Base-by-base conservation (phyloP, 176 grass and related monocot species). In the Tillandsia fasciculata region DNA sequence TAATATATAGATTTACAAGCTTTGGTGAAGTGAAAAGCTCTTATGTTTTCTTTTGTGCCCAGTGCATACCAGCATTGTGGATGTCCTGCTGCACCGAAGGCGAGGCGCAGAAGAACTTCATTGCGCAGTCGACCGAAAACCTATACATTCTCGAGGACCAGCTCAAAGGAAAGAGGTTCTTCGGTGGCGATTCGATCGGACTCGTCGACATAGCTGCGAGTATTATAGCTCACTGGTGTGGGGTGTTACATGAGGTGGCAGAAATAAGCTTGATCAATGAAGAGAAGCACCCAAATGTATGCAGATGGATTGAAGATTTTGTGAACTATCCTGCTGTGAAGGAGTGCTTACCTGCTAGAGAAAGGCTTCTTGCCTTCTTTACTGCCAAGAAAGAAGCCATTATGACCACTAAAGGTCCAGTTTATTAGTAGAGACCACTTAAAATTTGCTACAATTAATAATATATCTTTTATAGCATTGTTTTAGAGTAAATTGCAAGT, bases 41-140 rank as follows among this genome's bases (percentile, higher is more conserved):
- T 42, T 5, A 6, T 42, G 33, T 42, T n/a, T 67, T 67, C 65
- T 15, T 49, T 8, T 33, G 65, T 20, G 33, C 65, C 6, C 10
- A 48, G 65, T 67, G 65, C 65, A 3, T 15, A 1, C 13, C 3
- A 15, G 12, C 28, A 12, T 0, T 33, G 18, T 63, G 33, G 33
- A 67, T 47, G 73, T 52, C 63, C 52, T 53, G 63, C 20, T 42
- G 63, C 63, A 75, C 73, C 0, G 49, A 66, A 54, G 73, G 73
- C 11, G 63, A 75, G 3, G 12, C 9, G 26, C 63, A 53, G 49
- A 20, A 53, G 24, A 51, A 20, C 12, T 52, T 53, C 50, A 66
- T 75, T 49, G 50, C 11, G 3, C 8, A 66, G 52, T 50, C 63
- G 12, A 53, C 52, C 50, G 73, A 65, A 53, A 12, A 14, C 24